Conservation (phyloP, 179 eudicot species). For the Actinidia arguta region DNA sequence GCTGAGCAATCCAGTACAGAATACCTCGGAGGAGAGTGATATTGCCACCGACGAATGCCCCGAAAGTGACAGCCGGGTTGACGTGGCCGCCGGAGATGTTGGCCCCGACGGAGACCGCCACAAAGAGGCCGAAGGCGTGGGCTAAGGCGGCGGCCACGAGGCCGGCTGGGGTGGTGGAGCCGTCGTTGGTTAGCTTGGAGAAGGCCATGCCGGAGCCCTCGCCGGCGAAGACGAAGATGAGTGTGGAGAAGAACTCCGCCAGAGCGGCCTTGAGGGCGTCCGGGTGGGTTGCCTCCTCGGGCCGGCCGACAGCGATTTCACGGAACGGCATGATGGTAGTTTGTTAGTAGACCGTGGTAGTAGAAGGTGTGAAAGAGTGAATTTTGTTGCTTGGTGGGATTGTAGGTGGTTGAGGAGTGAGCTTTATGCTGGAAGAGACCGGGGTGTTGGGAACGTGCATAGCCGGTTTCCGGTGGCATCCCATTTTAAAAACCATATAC, state of each 20-base stretch:
- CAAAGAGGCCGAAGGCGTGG: slow-evolving; percentile 47
- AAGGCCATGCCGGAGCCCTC: slow-evolving; percentile 53
- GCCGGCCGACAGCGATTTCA: slow-evolving; percentile 38
- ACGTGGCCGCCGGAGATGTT: slow-evolving; percentile 60
- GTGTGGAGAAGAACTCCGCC: slow-evolving; percentile 51
- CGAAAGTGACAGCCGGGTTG: slow-evolving; percentile 57
- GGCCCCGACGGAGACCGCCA: slow-evolving; percentile 40
- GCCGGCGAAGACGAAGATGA: slow-evolving; percentile 59
- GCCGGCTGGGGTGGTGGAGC: slow-evolving; percentile 37
- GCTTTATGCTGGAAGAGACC: neutral
- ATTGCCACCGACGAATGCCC: slow-evolving; percentile 47
- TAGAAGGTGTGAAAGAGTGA: neutral
- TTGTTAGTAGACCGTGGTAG: neutral
- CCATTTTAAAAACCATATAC: too few species aligned
- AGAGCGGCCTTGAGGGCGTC: slow-evolving; percentile 45
- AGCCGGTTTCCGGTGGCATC: slow-evolving; percentile 4
- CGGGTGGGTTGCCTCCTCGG: slow-evolving; percentile 40
- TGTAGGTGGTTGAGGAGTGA: neutral
- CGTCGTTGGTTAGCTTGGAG: slow-evolving; percentile 34
- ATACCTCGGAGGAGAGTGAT: slow-evolving; percentile 42
- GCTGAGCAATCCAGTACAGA: slow-evolving; percentile 50
- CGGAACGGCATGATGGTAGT: slow-evolving; percentile 32
- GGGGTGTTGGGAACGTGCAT: neutral
- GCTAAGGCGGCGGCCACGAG: slow-evolving; percentile 43
- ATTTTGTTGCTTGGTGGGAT: neutral